Percentiles rank a stretch among this genome's conserved stretches.
phyloP scores from a whole-genome alignment of 108 stramenopile genomes.

The Thalassiosira profunda region DNA sequence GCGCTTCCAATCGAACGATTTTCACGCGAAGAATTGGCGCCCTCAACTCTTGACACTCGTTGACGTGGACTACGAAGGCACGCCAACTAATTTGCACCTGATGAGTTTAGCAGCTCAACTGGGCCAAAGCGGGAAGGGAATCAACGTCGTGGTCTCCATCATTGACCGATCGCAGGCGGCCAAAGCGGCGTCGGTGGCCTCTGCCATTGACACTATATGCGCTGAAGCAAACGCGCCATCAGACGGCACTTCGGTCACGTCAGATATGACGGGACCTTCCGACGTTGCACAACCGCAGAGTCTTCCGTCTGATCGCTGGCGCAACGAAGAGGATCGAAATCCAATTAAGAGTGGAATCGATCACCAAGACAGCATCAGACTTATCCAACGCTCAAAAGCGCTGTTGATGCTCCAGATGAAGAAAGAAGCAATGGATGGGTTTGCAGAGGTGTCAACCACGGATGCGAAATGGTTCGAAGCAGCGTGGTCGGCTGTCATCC shows the following conservation, averaged over 20 bases:
- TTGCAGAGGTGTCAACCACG: constrained; percentile 55
- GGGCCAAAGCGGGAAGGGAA: constrained; percentile 74
- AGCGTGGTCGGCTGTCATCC: constrained; percentile 55
- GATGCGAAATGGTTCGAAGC: constrained; percentile 34
- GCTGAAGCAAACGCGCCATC: not conserved
- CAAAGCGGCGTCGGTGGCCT: constrained; percentile 43
- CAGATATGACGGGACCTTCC: constrained; percentile 1
- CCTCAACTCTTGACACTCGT: constrained; percentile 82
- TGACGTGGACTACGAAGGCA: constrained; percentile 63
- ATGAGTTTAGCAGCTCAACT: constrained; percentile 70
- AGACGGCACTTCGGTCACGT: not conserved
- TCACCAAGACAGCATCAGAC: constrained; percentile 24
- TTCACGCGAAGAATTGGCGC: constrained; percentile 83
- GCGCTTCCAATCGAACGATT: constrained; percentile 34
- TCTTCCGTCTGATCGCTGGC: constrained; percentile 11
- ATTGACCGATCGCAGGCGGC: constrained; percentile 35
- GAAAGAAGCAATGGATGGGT: constrained; percentile 65
- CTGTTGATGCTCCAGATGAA: constrained; percentile 63
- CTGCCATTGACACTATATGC: constrained; percentile 23
- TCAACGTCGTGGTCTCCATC: constrained; percentile 55
- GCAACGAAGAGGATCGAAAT: constrained; percentile 25
- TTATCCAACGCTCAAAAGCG: constrained; percentile 30
- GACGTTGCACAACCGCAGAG: not conserved
- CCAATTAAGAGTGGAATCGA: constrained; percentile 26
- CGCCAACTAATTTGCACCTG: constrained; percentile 54